Evolutionary conservation across 306 rosid species (phyloP), one percentile per base, ranked within the genome.

Genomic region (Castanea sativa): DNA sequence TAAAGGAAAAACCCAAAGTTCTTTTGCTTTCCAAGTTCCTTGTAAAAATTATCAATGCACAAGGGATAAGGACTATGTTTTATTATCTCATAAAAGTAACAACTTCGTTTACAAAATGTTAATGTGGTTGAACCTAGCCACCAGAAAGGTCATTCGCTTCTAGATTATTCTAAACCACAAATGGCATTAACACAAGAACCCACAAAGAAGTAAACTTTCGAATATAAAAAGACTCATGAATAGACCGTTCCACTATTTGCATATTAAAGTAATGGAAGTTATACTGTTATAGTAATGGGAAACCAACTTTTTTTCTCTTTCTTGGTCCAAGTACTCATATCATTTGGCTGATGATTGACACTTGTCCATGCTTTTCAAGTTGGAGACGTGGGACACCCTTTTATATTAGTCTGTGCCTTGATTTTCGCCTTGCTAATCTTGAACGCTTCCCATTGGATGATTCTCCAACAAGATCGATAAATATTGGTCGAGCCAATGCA

Each of bases 321-420:
- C 72, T 73, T 15, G 64, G 56, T 58, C 51, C 2, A 13, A 23
- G 77, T 43, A 55, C 33, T 33, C 55, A 35, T 33, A 79, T 86
- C 75, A 77, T 81, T 79, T 55, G 19, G 80, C 71, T 77, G 85
- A 84, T 82, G 72, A 84, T 84, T 82, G 85, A 82, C 88, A 85
- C 87, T 71, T 78, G 91, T 76, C 80, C 79, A 60, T 30, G 20
- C 56, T 55, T 25, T 69, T 53, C 59, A 33, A 69, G 53, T 81
- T 73, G 77, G 75, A 29, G 56, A 35, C 21, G 38, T 30, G 32
- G 41, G n/a, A 61, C 21, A 16, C 25, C 15, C 19, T 15, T 12
- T 61, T 71, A 2, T 56, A 60, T 41, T 57, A 20, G 58, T 55
- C 35, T 45, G 23, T 9, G 55, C 74, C 79, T 61, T 73, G 73